Conservation (phyloP, 768 basidiomycete genomes). For the Lentinula sp. region DNA sequence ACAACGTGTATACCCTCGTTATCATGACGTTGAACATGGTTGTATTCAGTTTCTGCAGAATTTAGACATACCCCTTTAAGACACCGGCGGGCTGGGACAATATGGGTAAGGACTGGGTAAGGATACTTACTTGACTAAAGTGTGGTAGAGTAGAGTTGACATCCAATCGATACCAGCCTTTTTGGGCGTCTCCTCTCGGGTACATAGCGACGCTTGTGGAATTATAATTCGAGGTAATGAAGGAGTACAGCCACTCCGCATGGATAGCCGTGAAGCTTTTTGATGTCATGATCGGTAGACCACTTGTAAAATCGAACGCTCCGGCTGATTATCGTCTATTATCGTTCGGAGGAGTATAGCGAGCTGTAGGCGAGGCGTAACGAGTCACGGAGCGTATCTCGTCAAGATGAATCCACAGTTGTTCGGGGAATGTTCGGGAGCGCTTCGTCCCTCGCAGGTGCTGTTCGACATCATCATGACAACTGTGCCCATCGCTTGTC, state of each 20-base stretch:
- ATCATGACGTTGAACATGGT: neutral
- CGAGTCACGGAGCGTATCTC: neutral
- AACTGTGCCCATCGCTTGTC: neutral
- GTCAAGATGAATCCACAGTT: neutral
- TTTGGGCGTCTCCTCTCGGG: too few species aligned
- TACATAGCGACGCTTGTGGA: too few species aligned
- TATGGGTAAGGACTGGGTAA: too few species aligned
- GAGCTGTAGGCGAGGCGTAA: neutral
- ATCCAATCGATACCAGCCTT: too few species aligned
- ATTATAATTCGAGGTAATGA: neutral
- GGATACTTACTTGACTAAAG: too few species aligned
- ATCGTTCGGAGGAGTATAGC: neutral
- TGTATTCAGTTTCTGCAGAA: neutral
- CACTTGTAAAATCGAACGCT: neutral
- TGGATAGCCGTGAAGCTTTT: conserved; percentile 1
- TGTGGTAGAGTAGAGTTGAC: too few species aligned
- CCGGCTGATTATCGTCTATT: neutral
- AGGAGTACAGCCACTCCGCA: conserved; percentile 1
- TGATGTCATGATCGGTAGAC: neutral
- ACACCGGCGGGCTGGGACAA: neutral
- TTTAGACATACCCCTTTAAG: neutral
- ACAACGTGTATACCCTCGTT: neutral
- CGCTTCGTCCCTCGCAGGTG: neutral
- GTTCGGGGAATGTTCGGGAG: neutral
- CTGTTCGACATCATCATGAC: neutral